A percentile compares a stretch with the other conserved stretches of the same genome.
Evolutionary conservation across 139 green algal species (phyloP).

Genomic region (Zygnema cylindricum): DNA sequence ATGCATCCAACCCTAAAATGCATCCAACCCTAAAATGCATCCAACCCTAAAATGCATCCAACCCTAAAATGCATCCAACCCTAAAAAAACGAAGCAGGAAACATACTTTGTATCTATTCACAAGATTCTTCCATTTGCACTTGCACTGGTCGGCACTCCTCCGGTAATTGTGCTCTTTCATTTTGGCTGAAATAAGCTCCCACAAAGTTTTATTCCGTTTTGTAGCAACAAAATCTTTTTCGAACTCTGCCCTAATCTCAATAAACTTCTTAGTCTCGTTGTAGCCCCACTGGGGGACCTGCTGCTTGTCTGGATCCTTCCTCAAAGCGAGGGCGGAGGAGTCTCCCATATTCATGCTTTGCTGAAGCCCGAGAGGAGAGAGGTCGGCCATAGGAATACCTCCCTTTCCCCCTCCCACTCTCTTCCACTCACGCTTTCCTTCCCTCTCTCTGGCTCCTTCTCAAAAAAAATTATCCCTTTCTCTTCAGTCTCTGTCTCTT

Average conservation of each 20-base stretch:
- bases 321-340: background rate
- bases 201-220: conserved; percentile 47
- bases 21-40: too few species aligned
- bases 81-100: background rate
- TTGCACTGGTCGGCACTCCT: conserved; percentile 52
- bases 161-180: conserved; percentile 46
- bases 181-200: conserved; percentile 39
- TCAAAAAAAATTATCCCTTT: too few species aligned
- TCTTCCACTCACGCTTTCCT: too few species aligned
- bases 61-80: too few species aligned
- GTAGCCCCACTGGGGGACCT: conserved; percentile 53
- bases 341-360: background rate
- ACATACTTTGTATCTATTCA: conserved; percentile 52
- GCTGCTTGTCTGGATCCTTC: background rate
- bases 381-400: background rate
- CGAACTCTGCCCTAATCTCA: conserved; percentile 25
- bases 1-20: too few species aligned
- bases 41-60: too few species aligned
- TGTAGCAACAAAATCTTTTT: conserved; percentile 22
- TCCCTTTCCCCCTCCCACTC: too few species aligned
- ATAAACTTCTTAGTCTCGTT: conserved; percentile 56
- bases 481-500: too few species aligned
- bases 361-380: background rate
- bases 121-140: conserved; percentile 57
- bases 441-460: too few species aligned